A percentile compares a stretch with the other conserved stretches of the same genome.
These are phyloP conservation scores for Psilocybe azurescens DNA, from an alignment of 768 basidiomycete genomes.

Conservation along the genomic window DNA sequence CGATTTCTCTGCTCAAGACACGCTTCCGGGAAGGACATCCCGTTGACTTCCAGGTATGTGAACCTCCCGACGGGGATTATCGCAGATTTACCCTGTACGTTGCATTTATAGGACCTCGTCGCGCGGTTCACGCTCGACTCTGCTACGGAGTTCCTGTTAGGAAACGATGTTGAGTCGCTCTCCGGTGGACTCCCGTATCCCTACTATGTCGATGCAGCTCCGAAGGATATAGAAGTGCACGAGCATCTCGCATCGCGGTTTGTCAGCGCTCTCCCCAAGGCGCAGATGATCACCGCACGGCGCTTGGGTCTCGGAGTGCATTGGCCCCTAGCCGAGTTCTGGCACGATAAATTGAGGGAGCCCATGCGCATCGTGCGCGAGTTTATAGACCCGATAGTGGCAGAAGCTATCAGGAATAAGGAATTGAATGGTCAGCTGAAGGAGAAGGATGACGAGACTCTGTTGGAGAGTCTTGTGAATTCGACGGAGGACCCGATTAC, in stretches of 20 bases:
- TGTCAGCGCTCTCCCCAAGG: conserved; percentile 40
- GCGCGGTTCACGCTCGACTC: conserved; percentile 65
- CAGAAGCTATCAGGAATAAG: conserved; percentile 37
- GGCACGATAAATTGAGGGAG: conserved; percentile 42
- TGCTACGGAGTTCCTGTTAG: conserved; percentile 62
- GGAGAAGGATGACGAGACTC: conserved; percentile 36
- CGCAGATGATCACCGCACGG: conserved; percentile 35
- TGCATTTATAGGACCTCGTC: conserved; percentile 39
- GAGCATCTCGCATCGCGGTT: conserved; percentile 31
- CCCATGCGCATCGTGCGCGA: conserved; percentile 45
- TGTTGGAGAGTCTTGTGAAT: conserved; percentile 50
- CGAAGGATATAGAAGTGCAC: neutral
- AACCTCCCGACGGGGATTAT: too few species aligned
- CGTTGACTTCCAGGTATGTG: conserved; percentile 58
- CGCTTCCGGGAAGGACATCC: conserved; percentile 51
- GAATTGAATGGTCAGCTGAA: conserved; percentile 21
- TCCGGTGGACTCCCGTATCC: conserved; percentile 16
- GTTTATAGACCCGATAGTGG: conserved; percentile 57
- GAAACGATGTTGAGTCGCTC: conserved; percentile 45
- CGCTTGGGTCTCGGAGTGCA: conserved; percentile 41
- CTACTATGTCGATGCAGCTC: neutral
- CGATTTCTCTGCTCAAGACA: conserved; percentile 47
- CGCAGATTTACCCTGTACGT: too few species aligned
- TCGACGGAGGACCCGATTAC: conserved; percentile 40
- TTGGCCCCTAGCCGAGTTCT: conserved; percentile 52